A percentile compares a stretch with the other conserved stretches of the same genome.
phyloP scores from a whole-genome alignment of 108 stramenopile genomes.

The Discostella stelligeroides region DNA sequence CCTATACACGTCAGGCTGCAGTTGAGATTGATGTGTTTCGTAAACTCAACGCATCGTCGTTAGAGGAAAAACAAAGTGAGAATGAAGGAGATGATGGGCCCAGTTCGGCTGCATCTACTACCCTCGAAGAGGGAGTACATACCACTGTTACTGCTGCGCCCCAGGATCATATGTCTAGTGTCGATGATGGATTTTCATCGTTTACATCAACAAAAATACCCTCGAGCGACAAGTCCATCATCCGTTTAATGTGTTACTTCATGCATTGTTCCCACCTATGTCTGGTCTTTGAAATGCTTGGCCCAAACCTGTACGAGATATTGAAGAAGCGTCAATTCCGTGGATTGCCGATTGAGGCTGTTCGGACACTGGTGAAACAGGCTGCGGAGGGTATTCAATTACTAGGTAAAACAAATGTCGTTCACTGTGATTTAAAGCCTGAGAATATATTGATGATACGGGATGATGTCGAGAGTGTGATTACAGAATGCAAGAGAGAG shows the following conservation, averaged over 20 bases:
- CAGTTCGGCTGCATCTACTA: too few species aligned
- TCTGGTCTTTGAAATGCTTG: slow-evolving; percentile 93
- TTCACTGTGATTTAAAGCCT: slow-evolving; percentile 99
- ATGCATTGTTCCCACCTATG: slow-evolving; percentile 91
- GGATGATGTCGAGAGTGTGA: slow-evolving; percentile 52
- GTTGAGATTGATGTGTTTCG: slow-evolving; percentile 93
- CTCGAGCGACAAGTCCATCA: slow-evolving; percentile 49
- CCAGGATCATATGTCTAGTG: neutral
- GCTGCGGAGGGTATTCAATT: slow-evolving; percentile 68
- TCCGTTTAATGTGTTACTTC: slow-evolving; percentile 88
- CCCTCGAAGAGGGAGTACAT: too few species aligned
- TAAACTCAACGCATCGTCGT: slow-evolving; percentile 32
- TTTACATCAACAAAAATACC: slow-evolving; percentile 7
- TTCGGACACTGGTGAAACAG: slow-evolving; percentile 75
- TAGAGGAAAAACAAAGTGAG: slow-evolving; percentile 17
- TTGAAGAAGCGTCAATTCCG: slow-evolving; percentile 93
- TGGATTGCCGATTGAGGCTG: slow-evolving; percentile 84
- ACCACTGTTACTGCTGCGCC: neutral
- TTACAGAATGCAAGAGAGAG: slow-evolving; percentile 48
- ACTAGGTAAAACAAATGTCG: slow-evolving; percentile 74
- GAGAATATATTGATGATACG: slow-evolving; percentile 94
- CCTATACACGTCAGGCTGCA: slow-evolving; percentile 92
- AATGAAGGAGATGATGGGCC: slow-evolving; percentile 26
- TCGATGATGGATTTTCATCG: slow-evolving; percentile 1
- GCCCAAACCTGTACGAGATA: slow-evolving; percentile 93